Conservation (phyloP, 352 stramenopile genomes). For the Phytophthora fragariaefolia region DNA sequence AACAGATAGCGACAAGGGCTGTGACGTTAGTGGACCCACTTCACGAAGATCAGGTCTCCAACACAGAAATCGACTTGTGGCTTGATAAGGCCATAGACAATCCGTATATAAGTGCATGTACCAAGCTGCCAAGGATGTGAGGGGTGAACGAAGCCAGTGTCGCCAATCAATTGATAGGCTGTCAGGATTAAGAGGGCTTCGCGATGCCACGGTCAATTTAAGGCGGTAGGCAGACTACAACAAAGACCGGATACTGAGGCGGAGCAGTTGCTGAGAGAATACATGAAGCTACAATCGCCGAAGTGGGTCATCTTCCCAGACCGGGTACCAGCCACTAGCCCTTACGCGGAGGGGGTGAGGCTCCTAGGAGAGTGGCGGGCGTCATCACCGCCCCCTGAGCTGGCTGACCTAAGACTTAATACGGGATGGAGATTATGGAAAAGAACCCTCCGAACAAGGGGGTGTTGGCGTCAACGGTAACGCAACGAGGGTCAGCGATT, state of each 20-base stretch:
- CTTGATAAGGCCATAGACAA: conserved; percentile 3
- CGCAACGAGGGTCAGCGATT: background rate
- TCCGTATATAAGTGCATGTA: background rate
- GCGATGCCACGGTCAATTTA: conserved; percentile 4
- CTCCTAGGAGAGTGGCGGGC: background rate
- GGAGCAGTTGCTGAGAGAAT: background rate
- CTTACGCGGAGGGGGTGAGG: background rate
- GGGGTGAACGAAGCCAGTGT: background rate
- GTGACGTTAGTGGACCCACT: background rate
- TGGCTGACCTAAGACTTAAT: background rate
- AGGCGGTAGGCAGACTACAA: background rate
- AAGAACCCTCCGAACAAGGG: background rate
- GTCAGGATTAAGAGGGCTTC: background rate
- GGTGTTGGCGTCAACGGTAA: background rate
- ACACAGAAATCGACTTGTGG: background rate
- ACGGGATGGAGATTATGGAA: conserved; percentile 1
- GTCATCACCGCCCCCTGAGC: background rate
- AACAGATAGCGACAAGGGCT: background rate
- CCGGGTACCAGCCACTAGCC: background rate
- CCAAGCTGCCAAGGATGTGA: conserved; percentile 5
- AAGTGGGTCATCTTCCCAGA: conserved; percentile 7
- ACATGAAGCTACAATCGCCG: background rate
- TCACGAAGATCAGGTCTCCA: too few species aligned
- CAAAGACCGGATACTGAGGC: background rate
- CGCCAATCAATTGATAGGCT: conserved; percentile 1